Base-by-base conservation (phyloP, 371 early-diverging fungal species). In the Circinella minor region DNA sequence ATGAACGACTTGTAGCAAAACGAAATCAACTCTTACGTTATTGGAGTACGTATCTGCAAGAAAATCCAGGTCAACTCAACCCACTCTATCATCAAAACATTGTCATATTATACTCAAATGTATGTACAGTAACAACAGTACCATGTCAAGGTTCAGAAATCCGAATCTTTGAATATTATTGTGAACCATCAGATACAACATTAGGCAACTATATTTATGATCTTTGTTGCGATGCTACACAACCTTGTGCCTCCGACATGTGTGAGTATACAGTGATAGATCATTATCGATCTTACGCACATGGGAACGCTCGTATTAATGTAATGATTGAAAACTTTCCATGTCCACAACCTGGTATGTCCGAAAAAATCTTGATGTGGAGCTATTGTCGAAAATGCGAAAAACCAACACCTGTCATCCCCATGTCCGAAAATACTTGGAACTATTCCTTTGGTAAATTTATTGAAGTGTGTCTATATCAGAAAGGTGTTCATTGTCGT, bases 401-500 rank as follows among this genome's bases (percentile, higher is more conserved):
- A 2, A 83, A 84, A 18, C 79, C 81, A 3, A 95, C 96, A 0
- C 95, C 93, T 0, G 88, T 88, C 1, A 81, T 90, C 1, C 89
- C 89, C 17, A 93, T 99, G 90, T 92, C 96, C 0, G 93, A 93
- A 46, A 95, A 95, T 61, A 90, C 96, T 14, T 95, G 95, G 93
- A 93, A 92, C 65, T 95, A 93, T 69, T 98, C 98, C 9, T 96
- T 98, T 84, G 99, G 98, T 48, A 98, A 98, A 81, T 99, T 94
- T 72, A 77, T 99, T 18, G 99, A 99, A 78, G 82, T 95, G 0
- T 86, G 91, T 3, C 92, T 96, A 38, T 97, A 98, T 79, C 91
- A 91, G 68, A 81, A 81, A 15, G 82, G 83, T n/a, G 71, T 94
- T 2, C 81, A 71, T 39, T 91, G 93, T 51, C 86, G 94, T 13